These are phyloP conservation scores for Vigna nakashimae DNA, from an alignment of 306 rosid species.

Conservation along the genomic window DNA sequence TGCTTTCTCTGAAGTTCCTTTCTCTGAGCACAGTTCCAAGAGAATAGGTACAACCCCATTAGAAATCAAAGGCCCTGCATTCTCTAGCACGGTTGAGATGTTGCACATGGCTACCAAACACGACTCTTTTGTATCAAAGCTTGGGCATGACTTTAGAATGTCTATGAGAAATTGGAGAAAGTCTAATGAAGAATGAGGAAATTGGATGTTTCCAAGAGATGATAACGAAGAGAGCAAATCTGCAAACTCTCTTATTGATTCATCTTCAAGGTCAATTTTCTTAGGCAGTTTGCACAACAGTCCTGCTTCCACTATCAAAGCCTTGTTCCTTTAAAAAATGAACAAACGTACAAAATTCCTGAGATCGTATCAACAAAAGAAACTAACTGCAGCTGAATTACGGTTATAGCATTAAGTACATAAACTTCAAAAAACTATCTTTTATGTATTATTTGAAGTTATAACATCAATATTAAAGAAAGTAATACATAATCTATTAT, in stretches of 20 bases:
- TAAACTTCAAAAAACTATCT: neutral
- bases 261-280: slow-evolving; percentile 55
- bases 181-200: slow-evolving; percentile 52
- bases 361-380: slow-evolving; percentile 10
- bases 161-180: slow-evolving; percentile 57
- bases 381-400: neutral
- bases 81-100: slow-evolving; percentile 61
- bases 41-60: slow-evolving; percentile 60
- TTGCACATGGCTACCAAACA: slow-evolving; percentile 63
- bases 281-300: slow-evolving; percentile 61
- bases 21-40: slow-evolving; percentile 45
- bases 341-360: neutral
- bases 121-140: slow-evolving; percentile 50
- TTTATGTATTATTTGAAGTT: neutral
- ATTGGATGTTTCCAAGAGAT: slow-evolving; percentile 56
- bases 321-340: slow-evolving; percentile 57
- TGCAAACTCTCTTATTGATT: slow-evolving; percentile 54
- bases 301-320: slow-evolving; percentile 72
- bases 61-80: slow-evolving; percentile 60
- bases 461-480: neutral
- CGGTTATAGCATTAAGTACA: neutral
- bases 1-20: slow-evolving; percentile 60
- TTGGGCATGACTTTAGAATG: slow-evolving; percentile 53
- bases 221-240: slow-evolving; percentile 59
- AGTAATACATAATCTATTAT: neutral